Evolutionary conservation across 2,329 filamentous ascomycete species (phyloP), one percentile per base, ranked within the genome.

Genomic region (Apiospora pterosperma): DNA sequence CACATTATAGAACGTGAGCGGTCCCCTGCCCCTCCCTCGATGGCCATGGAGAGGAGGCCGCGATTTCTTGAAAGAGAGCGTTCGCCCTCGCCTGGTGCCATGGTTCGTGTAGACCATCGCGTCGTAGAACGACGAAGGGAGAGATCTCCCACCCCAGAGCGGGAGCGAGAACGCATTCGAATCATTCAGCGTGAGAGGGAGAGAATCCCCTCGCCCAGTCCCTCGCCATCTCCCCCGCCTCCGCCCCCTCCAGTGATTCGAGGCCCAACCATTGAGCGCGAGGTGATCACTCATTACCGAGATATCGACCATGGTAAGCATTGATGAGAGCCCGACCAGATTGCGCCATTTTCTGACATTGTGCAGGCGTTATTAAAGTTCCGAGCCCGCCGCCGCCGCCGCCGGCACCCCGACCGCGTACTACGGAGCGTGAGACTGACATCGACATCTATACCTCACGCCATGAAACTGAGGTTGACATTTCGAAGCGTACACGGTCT

Each of bases 271-370:
- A 92, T 97, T 70, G 92, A 95, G 77, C 88, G 95, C 73, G 92
- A 97, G 74, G 89, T 97, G 65, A 94, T 96, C 69, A 96, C 92
- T 0, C 92, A 96, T 78, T 95, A 96, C 75, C 86, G 90, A 65
- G 91, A 95, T 73, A 90, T 96, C 70, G 92, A 97, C 73, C 92
- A 97, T 78, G 93, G 92, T 92, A 82, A 75, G 62, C 65, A n/a
- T 34, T 3, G n/a, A 12, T 3, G 28, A 55, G 16, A 34, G 5
- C 28, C 48, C 16, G 16, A 8, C 48, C 16, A 34, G 12, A 52
- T 16, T 38, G 55, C 14, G 21, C 58, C 64, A 55, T 59, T 59
- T 23, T n/a, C 14, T 66, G 36, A 64, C 23, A 52, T 14, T 6
- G 7, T 52, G 16, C 60, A 87, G 85, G 84, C 42, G 75, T 85